Base-by-base conservation (phyloP, 345 rosid genomes). In the Syzygium jambos region DNA sequence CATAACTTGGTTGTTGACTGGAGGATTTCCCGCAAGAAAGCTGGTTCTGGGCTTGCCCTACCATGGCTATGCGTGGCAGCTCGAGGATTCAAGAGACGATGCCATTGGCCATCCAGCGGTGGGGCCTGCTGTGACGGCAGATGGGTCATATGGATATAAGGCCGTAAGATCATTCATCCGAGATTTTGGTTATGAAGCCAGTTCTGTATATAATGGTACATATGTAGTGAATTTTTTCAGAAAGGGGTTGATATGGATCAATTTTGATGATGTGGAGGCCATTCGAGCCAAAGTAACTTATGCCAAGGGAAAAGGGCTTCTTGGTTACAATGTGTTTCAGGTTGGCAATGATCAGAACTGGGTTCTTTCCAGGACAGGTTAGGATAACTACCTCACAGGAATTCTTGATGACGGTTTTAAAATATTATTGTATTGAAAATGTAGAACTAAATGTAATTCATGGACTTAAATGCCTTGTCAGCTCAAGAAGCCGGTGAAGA, bases 361-460 rank as follows among this genome's bases (percentile, higher is more conserved):
- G 94, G 86, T 17, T 68, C 95, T 94, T 87, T 91, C 94, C 23
- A 84, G 34, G 22, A 61, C 89, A 55, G 91, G 94, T 90, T 78
- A 0, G 86, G 27, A 77, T 63, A 8, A 85, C 13, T 30, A 4
- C 53, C 55, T 30, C 57, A 57, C 9, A 51, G 85, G 56, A 46
- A 78, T 43, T 77, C 52, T 13, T 73, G 80, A 73, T 73, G 80
- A 73, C 10, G 4, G 0, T 34, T 17, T 73, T 73, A 34, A n/a
- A 13, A 73, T 2, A 73, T 73, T 73, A 34, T 21, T 73, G 80
- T 11, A 21, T 21, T 73, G 80, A 73, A 73, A 73, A 34, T 73
- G 27, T 19, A 73, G 80, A 73, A 73, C 49, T 73, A 9, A 78
- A 21, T 43, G 52, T 78, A 77, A 55, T n/a, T 9, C 8, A 82